A percentile compares a stretch with the other conserved stretches of the same genome.
phyloP scores from a whole-genome alignment of 2,329 filamentous ascomycete genomes.

The Colletotrichum trifolii region DNA sequence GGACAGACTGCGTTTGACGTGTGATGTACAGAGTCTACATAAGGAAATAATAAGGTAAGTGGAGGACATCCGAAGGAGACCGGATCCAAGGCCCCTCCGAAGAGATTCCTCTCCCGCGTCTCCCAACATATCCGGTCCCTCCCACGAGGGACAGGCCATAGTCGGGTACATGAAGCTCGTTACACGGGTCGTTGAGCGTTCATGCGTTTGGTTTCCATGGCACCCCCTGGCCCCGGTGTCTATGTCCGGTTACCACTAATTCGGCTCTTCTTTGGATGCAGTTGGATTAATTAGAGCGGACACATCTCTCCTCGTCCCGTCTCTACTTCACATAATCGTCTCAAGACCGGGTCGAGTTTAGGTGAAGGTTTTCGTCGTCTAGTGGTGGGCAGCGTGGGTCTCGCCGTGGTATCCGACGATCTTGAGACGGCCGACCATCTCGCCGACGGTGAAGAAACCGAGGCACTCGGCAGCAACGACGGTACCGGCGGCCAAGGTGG shows the following conservation, averaged over 20 bases:
- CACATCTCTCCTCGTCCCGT: neutral
- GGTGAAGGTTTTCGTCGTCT: constrained; percentile 44
- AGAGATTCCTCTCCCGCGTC: constrained; percentile 17
- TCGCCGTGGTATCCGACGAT: constrained; percentile 90
- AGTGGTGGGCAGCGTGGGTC: constrained; percentile 68
- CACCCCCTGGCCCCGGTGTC: constrained; percentile 24
- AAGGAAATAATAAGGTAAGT: constrained; percentile 36
- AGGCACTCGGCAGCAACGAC: constrained; percentile 87
- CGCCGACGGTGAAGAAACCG: constrained; percentile 97
- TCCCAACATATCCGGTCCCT: constrained; percentile 14
- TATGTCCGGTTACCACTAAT: constrained; percentile 28
- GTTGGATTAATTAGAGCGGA: constrained; percentile 31
- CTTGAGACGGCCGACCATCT: constrained; percentile 97
- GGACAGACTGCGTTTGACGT: constrained; percentile 27
- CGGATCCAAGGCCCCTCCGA: constrained; percentile 16
- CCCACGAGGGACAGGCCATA: neutral
- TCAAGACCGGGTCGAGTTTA: constrained; percentile 10
- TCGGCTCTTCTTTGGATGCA: constrained; percentile 35
- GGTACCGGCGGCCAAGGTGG: constrained; percentile 77
- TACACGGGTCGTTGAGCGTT: constrained; percentile 31
- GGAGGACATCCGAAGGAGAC: constrained; percentile 13
- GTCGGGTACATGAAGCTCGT: constrained; percentile 29
- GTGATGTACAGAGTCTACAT: constrained; percentile 40
- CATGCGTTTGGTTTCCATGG: constrained; percentile 28
- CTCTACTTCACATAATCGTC: constrained; percentile 7